These are phyloP conservation scores for Penicillium antarcticum DNA, from an alignment of 495 filamentous ascomycete genomes.

Conservation along the genomic window DNA sequence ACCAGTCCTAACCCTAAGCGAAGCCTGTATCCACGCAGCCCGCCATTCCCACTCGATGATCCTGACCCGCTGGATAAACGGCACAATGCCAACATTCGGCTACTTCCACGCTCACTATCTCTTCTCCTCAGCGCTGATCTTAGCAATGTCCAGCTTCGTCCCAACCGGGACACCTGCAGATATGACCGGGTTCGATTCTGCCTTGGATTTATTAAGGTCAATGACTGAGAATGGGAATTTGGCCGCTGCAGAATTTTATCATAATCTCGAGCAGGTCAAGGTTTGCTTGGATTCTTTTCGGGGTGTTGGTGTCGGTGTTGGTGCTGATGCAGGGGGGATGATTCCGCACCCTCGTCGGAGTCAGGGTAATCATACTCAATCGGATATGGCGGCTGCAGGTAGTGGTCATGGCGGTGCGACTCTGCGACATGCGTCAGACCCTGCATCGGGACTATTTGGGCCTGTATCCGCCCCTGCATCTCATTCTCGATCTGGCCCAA, in stretches of 20 bases:
- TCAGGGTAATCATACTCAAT: background rate
- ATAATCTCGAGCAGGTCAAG: slow-evolving; percentile 36
- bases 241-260: slow-evolving; percentile 38
- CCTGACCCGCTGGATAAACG: slow-evolving; percentile 43
- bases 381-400: no score
- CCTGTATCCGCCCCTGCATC: no score
- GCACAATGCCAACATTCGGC: slow-evolving; percentile 41
- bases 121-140: slow-evolving; percentile 39
- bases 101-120: slow-evolving; percentile 48
- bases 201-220: slow-evolving; percentile 35
- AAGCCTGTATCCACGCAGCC: slow-evolving; percentile 45
- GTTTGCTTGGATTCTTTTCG: slow-evolving; percentile 29
- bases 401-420: no score
- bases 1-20: slow-evolving; percentile 39
- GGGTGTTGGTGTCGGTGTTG: background rate
- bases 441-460: no score
- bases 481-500: no score
- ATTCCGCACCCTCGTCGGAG: background rate
- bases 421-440: no score
- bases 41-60: slow-evolving; percentile 43
- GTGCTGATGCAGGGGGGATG: no score
- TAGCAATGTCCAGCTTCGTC: slow-evolving; percentile 43
- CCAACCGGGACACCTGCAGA: slow-evolving; percentile 37
- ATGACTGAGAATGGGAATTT: slow-evolving; percentile 44
- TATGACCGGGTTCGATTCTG: slow-evolving; percentile 35